These are phyloP conservation scores for Exophiala bonariae DNA, from an alignment of 2,329 filamentous ascomycete species.

Conservation along the genomic window DNA sequence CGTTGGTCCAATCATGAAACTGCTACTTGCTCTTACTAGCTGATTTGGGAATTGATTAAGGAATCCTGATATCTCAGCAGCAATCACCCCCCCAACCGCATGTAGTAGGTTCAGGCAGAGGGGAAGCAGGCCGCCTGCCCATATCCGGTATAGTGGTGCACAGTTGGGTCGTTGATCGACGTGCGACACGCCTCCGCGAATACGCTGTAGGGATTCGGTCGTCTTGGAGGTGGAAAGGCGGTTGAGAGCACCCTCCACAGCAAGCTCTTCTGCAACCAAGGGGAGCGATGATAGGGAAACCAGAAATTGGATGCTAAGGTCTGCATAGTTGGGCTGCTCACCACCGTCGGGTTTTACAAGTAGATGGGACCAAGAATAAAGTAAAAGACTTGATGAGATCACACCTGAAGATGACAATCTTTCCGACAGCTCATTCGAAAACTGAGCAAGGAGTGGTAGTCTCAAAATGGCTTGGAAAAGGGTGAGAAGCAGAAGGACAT, in stretches of 20 bases:
- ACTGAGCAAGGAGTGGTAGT: conserved; percentile 72
- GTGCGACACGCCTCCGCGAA: conserved; percentile 67
- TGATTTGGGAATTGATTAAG: conserved; percentile 86
- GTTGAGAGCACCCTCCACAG: conserved; percentile 78
- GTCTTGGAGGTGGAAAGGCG: conserved; percentile 78
- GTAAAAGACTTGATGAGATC: conserved; percentile 75
- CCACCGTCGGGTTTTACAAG: conserved; percentile 70
- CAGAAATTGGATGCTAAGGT: conserved; percentile 85
- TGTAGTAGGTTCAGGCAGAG: conserved; percentile 85
- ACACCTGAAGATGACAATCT: conserved; percentile 67
- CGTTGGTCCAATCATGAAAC: conserved; percentile 58
- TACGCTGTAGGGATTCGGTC: conserved; percentile 69
- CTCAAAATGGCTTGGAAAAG: conserved; percentile 82
- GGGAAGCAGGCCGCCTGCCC: conserved; percentile 84
- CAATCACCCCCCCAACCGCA: conserved; percentile 76
- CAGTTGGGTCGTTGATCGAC: conserved; percentile 70
- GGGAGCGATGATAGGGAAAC: conserved; percentile 83
- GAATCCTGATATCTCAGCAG: conserved; percentile 80
- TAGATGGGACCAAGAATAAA: conserved; percentile 93
- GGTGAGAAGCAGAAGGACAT: conserved; percentile 83
- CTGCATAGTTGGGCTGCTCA: conserved; percentile 74
- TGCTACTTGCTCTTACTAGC: conserved; percentile 68
- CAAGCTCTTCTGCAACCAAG: conserved; percentile 82
- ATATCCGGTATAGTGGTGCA: conserved; percentile 81
- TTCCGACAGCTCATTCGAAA: conserved; percentile 68